phyloP scores from a whole-genome alignment of 2,329 filamentous ascomycete genomes.

The Apiospora arundinis region DNA sequence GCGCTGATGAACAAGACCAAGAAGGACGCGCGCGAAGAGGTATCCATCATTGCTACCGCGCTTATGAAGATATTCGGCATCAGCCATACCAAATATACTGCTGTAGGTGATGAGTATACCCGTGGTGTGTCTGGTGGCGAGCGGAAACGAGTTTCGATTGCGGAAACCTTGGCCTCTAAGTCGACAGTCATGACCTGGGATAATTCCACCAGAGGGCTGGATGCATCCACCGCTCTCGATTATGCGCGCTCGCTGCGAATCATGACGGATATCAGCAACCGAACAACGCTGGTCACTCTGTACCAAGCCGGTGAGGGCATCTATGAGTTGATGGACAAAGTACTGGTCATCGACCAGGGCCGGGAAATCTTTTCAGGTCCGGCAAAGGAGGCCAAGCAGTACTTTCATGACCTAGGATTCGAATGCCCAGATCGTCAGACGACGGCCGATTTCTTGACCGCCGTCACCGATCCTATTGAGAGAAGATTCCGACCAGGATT shows the following conservation, averaged over 20 bases:
- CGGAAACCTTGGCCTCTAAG: constrained; percentile 77
- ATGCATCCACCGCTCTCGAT: constrained; percentile 79
- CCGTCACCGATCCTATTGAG: constrained; percentile 75
- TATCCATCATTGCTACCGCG: constrained; percentile 72
- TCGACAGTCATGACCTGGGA: constrained; percentile 80
- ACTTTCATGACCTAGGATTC: constrained; percentile 73
- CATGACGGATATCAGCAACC: constrained; percentile 78
- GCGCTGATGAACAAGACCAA: constrained; percentile 78
- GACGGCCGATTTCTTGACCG: constrained; percentile 79
- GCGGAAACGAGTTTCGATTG: constrained; percentile 80
- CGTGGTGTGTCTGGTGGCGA: constrained; percentile 82
- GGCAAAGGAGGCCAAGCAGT: constrained; percentile 65
- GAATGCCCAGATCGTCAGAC: constrained; percentile 64
- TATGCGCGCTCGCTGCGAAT: constrained; percentile 73
- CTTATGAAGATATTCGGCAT: constrained; percentile 82
- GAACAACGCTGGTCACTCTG: constrained; percentile 49
- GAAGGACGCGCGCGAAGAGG: constrained; percentile 67
- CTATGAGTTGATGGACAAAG: constrained; percentile 73
- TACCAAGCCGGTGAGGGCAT: constrained; percentile 53
- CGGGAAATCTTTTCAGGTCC: constrained; percentile 67
- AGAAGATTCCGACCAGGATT: constrained; percentile 70
- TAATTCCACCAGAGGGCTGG: constrained; percentile 80
- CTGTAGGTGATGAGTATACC: constrained; percentile 75
- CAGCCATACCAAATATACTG: constrained; percentile 74
- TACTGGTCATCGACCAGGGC: constrained; percentile 77